These are phyloP conservation scores for Urochloa ruziziensis DNA, from an alignment of 176 grass and related monocot genomes.

Conservation along the genomic window DNA sequence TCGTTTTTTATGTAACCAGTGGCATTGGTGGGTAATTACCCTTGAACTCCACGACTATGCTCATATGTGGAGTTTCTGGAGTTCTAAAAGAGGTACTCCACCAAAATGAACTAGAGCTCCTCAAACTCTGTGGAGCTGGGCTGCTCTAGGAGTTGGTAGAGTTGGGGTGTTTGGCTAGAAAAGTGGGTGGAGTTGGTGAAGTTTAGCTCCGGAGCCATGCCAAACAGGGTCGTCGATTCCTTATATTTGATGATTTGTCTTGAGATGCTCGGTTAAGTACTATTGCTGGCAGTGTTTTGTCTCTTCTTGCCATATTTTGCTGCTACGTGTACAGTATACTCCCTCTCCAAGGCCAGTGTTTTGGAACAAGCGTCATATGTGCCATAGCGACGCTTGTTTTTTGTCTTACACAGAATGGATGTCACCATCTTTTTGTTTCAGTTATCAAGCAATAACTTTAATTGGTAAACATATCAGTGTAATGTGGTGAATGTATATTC, in stretches of 20 bases:
- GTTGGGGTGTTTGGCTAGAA: too few species aligned
- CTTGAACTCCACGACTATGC: too few species aligned
- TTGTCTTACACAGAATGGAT: not conserved
- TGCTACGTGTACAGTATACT: constrained; percentile 5
- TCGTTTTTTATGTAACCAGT: too few species aligned
- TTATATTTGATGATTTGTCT: constrained; percentile 6
- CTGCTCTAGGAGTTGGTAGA: too few species aligned
- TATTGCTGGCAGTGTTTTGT: not conserved
- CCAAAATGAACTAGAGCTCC: too few species aligned
- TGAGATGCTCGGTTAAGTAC: constrained; percentile 14
- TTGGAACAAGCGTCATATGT: not conserved
- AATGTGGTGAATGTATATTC: not conserved
- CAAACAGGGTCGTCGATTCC: constrained; percentile 10
- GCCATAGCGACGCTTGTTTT: not conserved
- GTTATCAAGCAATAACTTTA: not conserved
- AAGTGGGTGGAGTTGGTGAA: too few species aligned
- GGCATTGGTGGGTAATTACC: too few species aligned
- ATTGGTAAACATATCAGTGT: not conserved
- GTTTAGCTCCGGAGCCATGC: too few species aligned
- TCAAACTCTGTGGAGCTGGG: too few species aligned
- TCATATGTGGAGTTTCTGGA: too few species aligned
- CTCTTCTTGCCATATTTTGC: constrained; percentile 19
- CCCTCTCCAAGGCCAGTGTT: constrained; percentile 1
- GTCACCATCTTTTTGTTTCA: not conserved
- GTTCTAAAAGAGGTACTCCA: too few species aligned